Conservation (phyloP, 768 basidiomycete genomes). For the Boletus subparvulus region DNA sequence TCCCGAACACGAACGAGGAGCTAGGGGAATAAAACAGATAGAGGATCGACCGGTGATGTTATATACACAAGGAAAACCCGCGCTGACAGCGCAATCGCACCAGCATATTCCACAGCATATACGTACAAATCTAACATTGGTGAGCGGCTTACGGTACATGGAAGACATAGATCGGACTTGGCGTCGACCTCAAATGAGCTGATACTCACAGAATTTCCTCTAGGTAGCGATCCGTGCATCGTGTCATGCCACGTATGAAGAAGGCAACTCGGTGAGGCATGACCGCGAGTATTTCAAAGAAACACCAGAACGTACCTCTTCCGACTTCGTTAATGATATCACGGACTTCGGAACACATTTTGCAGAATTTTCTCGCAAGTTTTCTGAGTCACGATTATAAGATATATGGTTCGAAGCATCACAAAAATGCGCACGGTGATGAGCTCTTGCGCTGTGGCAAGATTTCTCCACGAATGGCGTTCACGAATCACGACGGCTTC, state of each 20-base stretch:
- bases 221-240: conserved; percentile 82
- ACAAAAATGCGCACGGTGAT: conserved; percentile 56
- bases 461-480: conserved; percentile 62
- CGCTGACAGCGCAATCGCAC: too few relatives aligned
- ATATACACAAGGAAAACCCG: too few relatives aligned
- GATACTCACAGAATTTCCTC: conserved; percentile 69
- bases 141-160: conserved; percentile 47
- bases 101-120: too few relatives aligned
- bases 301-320: conserved; percentile 52
- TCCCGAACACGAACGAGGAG: neutral
- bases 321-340: conserved; percentile 62
- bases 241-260: conserved; percentile 66
- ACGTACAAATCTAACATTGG: too few relatives aligned
- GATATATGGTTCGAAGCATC: neutral
- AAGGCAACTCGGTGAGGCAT: neutral
- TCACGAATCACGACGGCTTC: conserved; percentile 58
- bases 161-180: conserved; percentile 2
- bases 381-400: conserved; percentile 48
- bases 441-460: conserved; percentile 77
- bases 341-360: conserved; percentile 81
- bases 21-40: too few relatives aligned
- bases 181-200: neutral
- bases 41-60: too few relatives aligned
- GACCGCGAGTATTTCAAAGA: neutral
- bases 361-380: conserved; percentile 69